Evolutionary conservation across 768 basidiomycete species (phyloP).

Genomic region (Leucocoprinus birnbaumii): DNA sequence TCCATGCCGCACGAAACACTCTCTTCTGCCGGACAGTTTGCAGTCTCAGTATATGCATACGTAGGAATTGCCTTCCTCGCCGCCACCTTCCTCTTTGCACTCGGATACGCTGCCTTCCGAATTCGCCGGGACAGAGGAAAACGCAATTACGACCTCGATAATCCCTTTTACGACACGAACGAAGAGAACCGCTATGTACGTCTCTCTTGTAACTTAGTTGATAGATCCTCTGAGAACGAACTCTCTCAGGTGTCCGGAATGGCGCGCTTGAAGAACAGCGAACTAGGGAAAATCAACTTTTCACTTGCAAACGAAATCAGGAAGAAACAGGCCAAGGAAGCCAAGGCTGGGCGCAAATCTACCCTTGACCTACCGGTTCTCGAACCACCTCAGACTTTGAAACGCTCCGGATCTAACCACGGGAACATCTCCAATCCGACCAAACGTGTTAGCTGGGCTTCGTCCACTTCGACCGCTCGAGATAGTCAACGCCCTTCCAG

Average conservation of each 20-base stretch:
- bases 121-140: conserved; percentile 6
- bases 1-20: conserved; percentile 10
- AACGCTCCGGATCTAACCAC: conserved; percentile 13
- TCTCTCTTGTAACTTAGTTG: neutral
- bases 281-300: conserved; percentile 2
- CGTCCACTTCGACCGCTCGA: conserved; percentile 22
- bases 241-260: conserved; percentile 1
- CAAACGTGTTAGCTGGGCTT: conserved; percentile 29
- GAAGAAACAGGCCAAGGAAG: conserved; percentile 5
- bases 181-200: neutral
- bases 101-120: conserved; percentile 14
- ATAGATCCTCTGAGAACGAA: neutral
- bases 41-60: conserved; percentile 25
- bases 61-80: conserved; percentile 26
- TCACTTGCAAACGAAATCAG: neutral
- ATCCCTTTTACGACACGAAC: conserved; percentile 2
- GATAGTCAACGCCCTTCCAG: neutral
- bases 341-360: neutral
- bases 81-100: conserved; percentile 17
- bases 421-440: conserved; percentile 13
- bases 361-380: conserved; percentile 14
- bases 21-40: conserved; percentile 10
- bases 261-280: conserved; percentile 2
- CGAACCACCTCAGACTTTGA: conserved; percentile 1
- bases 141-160: conserved; percentile 9